A percentile compares a stretch with the other conserved stretches of the same genome.
Conservation (phyloP, 768 basidiomycete genomes). For the Lenzites betulinus region DNA sequence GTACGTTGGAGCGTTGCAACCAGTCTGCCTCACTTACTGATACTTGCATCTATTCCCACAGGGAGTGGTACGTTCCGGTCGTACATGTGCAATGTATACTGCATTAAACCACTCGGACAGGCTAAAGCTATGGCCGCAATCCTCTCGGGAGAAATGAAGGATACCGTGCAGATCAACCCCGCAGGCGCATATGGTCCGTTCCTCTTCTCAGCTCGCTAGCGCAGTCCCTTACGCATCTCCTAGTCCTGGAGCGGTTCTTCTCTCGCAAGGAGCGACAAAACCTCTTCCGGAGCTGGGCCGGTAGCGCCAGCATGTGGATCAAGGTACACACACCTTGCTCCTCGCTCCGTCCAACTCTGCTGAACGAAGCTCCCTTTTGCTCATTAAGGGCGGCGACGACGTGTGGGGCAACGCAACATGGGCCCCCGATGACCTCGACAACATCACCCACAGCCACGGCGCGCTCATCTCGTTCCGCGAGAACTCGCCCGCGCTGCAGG, state of each 20-base stretch:
- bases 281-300: constrained; percentile 94
- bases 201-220: background rate
- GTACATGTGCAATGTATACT: background rate
- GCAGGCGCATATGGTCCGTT: constrained; percentile 71
- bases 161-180: constrained; percentile 84
- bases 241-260: constrained; percentile 87
- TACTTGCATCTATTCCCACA: constrained; percentile 28
- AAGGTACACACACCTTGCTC: constrained; percentile 50
- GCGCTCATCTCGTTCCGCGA: constrained; percentile 80
- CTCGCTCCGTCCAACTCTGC: background rate
- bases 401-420: constrained; percentile 78
- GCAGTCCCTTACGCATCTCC: background rate
- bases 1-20: constrained; percentile 42
- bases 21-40: background rate
- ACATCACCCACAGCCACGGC: constrained; percentile 67
- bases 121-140: constrained; percentile 96
- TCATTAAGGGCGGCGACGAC: constrained; percentile 69
- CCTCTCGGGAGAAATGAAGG: constrained; percentile 94
- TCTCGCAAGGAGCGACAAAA: constrained; percentile 85
- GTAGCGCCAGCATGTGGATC: constrained; percentile 91
- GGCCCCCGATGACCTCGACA: constrained; percentile 77
- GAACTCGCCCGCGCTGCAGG: constrained; percentile 15
- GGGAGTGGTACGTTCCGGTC: constrained; percentile 65
- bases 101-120: constrained; percentile 37
- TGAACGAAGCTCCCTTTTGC: no score